phyloP scores from a whole-genome alignment of 441 rosid genomes.

The Arabidopsis hybrid region DNA sequence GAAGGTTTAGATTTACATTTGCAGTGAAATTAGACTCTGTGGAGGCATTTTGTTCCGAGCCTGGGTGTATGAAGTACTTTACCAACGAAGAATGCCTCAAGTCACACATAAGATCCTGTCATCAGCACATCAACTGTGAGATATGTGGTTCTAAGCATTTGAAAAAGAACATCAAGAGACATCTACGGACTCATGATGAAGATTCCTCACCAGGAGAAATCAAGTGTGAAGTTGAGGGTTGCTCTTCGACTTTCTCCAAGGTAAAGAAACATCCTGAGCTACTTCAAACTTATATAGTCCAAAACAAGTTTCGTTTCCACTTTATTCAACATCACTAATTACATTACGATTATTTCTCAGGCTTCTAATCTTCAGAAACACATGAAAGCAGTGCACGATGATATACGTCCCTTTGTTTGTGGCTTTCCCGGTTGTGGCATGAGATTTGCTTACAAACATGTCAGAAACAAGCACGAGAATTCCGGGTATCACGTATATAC shows the following conservation, averaged over 20 bases:
- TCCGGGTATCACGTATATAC: constrained; percentile 62
- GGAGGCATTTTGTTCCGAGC: constrained; percentile 79
- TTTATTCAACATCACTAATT: background rate
- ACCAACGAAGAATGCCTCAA: constrained; percentile 68
- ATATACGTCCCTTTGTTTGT: constrained; percentile 63
- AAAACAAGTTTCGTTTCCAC: background rate
- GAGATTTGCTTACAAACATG: constrained; percentile 86
- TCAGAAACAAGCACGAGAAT: constrained; percentile 83
- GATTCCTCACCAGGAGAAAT: constrained; percentile 49
- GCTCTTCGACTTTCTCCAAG: constrained; percentile 62
- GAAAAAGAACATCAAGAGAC: constrained; percentile 81
- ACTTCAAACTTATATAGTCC: too few species aligned
- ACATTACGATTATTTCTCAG: constrained; percentile 45
- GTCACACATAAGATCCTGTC: constrained; percentile 70
- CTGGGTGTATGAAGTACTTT: constrained; percentile 76
- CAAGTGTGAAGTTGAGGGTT: constrained; percentile 63
- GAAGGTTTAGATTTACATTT: constrained; percentile 4
- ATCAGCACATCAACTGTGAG: constrained; percentile 62
- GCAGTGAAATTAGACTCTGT: constrained; percentile 71
- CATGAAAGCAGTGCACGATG: constrained; percentile 70
- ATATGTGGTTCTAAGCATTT: constrained; percentile 70
- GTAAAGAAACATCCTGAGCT: constrained; percentile 47
- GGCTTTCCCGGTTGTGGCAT: constrained; percentile 68
- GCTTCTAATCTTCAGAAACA: constrained; percentile 75
- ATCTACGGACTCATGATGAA: constrained; percentile 64